These are phyloP conservation scores for Metschnikowia hibisci DNA, from an alignment of 805 yeast genomes.

Conservation along the genomic window DNA sequence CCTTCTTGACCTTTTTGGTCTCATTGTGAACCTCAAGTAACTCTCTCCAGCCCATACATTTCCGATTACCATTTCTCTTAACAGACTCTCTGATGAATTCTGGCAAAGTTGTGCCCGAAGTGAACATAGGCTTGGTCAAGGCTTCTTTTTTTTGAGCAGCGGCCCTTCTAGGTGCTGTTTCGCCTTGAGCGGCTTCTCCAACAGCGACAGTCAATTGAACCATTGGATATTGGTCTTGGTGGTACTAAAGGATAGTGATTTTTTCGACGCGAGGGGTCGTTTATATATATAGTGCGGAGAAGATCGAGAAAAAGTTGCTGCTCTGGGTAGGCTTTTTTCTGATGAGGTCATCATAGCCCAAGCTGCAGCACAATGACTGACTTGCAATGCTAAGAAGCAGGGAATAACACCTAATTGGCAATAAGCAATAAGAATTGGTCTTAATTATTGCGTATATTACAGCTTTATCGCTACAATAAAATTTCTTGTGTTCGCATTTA, in stretches of 20 bases:
- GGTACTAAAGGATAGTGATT: background rate
- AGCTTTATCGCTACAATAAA: no score
- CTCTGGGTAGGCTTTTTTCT: slow-evolving; percentile 4
- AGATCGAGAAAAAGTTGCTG: slow-evolving; percentile 11
- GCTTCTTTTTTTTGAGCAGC: slow-evolving; percentile 48
- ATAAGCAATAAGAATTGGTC: no score
- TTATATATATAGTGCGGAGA: slow-evolving; percentile 11
- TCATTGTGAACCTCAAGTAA: slow-evolving; percentile 72
- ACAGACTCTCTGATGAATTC: slow-evolving; percentile 66
- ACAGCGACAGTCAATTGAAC: slow-evolving; percentile 49
- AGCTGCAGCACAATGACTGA: background rate
- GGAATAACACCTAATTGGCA: no score
- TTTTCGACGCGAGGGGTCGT: slow-evolving; percentile 1
- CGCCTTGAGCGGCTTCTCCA: slow-evolving; percentile 69
- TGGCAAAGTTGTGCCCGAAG: slow-evolving; percentile 62
- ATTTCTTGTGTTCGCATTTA: no score
- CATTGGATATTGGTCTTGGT: slow-evolving; percentile 9
- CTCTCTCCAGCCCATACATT: slow-evolving; percentile 76
- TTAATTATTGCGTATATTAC: no score
- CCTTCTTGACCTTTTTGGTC: slow-evolving; percentile 65
- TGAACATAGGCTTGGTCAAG: slow-evolving; percentile 57
- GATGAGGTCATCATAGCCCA: slow-evolving; percentile 2
- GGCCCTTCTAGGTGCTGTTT: slow-evolving; percentile 79
- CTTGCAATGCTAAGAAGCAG: background rate
- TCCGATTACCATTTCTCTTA: slow-evolving; percentile 47